These are phyloP conservation scores for Vickermania spadyakhi DNA, from an alignment of 208 protist species.

Conservation along the genomic window DNA sequence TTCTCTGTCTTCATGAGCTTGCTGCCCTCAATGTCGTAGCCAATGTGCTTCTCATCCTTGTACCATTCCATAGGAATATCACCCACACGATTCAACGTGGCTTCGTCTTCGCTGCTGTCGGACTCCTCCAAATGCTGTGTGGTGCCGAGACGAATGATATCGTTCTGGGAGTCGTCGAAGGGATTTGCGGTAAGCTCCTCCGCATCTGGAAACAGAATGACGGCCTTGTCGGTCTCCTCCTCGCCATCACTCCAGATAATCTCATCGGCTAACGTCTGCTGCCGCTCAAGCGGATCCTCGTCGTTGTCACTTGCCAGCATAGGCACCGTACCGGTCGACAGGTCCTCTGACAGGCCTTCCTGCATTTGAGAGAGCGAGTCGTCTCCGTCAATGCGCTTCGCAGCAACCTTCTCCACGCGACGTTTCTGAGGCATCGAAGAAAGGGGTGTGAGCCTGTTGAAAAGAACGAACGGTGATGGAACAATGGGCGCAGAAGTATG, in stretches of 20 bases:
- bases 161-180: conserved; percentile 6
- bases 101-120: conserved; percentile 88
- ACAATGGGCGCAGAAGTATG: too few relatives aligned
- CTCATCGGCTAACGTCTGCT: conserved; percentile 34
- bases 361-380: too few relatives aligned
- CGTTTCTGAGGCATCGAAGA: too few relatives aligned
- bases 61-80: conserved; percentile 94
- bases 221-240: conserved; percentile 16
- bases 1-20: conserved; percentile 85
- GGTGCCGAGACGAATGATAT: conserved; percentile 56
- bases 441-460: too few relatives aligned
- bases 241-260: conserved; percentile 69
- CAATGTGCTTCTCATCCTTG: conserved; percentile 89
- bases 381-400: too few relatives aligned
- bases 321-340: too few relatives aligned
- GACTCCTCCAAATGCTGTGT: conserved; percentile 72
- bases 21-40: conserved; percentile 90
- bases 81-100: conserved; percentile 85
- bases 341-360: too few relatives aligned
- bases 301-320: conserved; percentile 30
- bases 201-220: conserved; percentile 79
- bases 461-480: too few relatives aligned
- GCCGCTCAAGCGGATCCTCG: conserved; percentile 20
- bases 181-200: conserved; percentile 28
- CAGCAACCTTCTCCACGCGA: neutral